These are phyloP conservation scores for Lodderomyces elongisporus DNA, from an alignment of 1,139 yeast genomes.

Conservation along the genomic window DNA sequence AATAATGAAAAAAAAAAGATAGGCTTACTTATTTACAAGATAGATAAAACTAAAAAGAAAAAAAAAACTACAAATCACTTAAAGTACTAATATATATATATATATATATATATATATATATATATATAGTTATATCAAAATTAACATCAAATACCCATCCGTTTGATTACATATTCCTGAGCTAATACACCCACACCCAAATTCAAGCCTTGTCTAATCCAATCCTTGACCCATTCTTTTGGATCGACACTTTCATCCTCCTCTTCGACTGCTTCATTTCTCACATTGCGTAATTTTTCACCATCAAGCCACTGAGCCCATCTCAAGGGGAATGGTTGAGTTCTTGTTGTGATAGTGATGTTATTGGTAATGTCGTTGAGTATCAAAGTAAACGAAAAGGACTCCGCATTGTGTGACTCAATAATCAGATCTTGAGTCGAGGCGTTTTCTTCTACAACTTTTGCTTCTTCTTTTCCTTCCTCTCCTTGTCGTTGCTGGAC, in stretches of 20 bases:
- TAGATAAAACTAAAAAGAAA: no score
- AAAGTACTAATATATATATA: no score
- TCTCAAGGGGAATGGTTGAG: conserved; percentile 84
- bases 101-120: no score
- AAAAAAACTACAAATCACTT: no score
- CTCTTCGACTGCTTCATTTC: conserved; percentile 14
- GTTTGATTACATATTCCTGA: conserved; percentile 80
- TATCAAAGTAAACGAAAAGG: conserved; percentile 61
- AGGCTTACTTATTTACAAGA: no score
- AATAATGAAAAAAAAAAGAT: no score
- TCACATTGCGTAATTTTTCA: conserved; percentile 28
- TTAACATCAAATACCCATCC: conserved; percentile 80
- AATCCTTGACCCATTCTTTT: conserved; percentile 89
- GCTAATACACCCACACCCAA: conserved; percentile 81
- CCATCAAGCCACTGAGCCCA: conserved; percentile 88
- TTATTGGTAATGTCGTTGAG: conserved; percentile 76
- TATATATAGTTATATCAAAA: no score
- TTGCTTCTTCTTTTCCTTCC: conserved; percentile 1
- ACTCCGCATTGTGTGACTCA: conserved; percentile 32
- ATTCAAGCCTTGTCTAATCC: conserved; percentile 82
- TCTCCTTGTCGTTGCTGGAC: conserved; percentile 1
- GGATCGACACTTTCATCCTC: conserved; percentile 53
- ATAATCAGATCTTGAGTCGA: conserved; percentile 32
- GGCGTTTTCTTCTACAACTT: conserved; percentile 17
- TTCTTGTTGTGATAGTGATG: conserved; percentile 65